Evolutionary conservation across 352 stramenopile genomes (phyloP), one percentile per base, ranked within the genome.

Genomic region (Phytopythium ostracodes): DNA sequence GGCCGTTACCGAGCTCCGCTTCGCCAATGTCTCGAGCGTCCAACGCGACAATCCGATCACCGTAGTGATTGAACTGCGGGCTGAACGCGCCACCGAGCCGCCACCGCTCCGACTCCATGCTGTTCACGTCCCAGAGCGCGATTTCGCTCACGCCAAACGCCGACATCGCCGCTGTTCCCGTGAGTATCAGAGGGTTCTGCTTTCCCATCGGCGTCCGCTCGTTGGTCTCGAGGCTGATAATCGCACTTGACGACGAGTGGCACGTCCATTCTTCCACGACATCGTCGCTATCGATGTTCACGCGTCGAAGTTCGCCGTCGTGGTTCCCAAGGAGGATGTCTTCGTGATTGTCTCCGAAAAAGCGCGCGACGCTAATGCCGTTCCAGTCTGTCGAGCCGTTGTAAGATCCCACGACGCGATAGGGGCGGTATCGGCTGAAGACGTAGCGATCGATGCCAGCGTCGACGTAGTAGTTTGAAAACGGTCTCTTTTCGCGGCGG

Each of bases 61-160:
- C 86, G 36, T 81, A 91, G 35, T 92, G 73, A 36, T 89, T 95
- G 59, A 91, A 95, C n/a, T 77, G 71, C 18, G 84, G 80, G 44
- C 71, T 79, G 27, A 89, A 60, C 10, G 62, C 81, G 10, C 78
- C 77, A 9, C 73, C 63, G n/a, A 92, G 83, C 10, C 77, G 70
- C 86, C 86, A 95, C 7, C 81, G 78, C 55, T 82, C 73, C 33
- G 71, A 59, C 15, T 76, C 66, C 75, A 88, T 91, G 17, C 72
- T 62, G 18, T 81, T 89, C 17, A 85, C 71, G 55, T 93, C 83
- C 86, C 86, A 95, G 1, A 93, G 49, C 0, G 79, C 84, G 35
- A 95, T 80, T 55, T 92, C 82, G 1, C 78, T 78, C 7, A 68
- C 64, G 10, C 71, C 77, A 65, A 83, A 84, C 2, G 71, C 59